These are phyloP conservation scores for Penicillium sp. DNA, from an alignment of 2,329 filamentous ascomycete genomes.

Conservation along the genomic window DNA sequence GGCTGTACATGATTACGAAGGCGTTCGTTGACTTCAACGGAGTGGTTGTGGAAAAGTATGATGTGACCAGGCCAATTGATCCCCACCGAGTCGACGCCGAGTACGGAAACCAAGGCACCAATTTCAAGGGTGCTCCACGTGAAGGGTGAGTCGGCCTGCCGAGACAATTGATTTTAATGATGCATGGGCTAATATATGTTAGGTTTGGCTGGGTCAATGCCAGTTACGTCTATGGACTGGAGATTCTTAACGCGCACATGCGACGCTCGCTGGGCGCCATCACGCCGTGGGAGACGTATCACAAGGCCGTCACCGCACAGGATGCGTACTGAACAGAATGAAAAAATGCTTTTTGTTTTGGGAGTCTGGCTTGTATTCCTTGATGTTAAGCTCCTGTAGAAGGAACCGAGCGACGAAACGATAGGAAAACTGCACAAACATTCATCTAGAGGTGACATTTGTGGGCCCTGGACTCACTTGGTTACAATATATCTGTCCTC, in stretches of 20 bases:
- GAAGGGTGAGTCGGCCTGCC: conserved; percentile 67
- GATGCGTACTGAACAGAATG: conserved; percentile 15
- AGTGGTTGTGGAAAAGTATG: conserved; percentile 97
- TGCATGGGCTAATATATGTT: conserved; percentile 6
- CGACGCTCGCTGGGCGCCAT: conserved; percentile 79
- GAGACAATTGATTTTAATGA: conserved; percentile 1
- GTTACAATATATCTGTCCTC: too few species aligned
- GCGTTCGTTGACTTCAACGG: conserved; percentile 98
- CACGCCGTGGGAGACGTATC: conserved; percentile 78
- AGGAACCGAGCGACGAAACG: neutral
- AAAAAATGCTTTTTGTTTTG: neutral
- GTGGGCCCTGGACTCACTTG: too few species aligned
- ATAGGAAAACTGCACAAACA: neutral
- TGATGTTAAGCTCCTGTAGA: too few species aligned
- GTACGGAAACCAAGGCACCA: conserved; percentile 92
- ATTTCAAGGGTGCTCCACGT: conserved; percentile 91
- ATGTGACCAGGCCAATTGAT: conserved; percentile 83
- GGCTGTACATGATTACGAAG: conserved; percentile 97
- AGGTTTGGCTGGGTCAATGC: conserved; percentile 99
- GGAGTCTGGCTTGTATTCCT: neutral
- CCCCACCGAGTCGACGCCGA: conserved; percentile 93
- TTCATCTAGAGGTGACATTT: neutral
- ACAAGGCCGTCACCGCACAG: conserved; percentile 53
- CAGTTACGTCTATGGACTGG: conserved; percentile 88
- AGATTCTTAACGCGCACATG: conserved; percentile 84